phyloP scores from a whole-genome alignment of 129 eudicot species.

The Helianthus tuberosus region DNA sequence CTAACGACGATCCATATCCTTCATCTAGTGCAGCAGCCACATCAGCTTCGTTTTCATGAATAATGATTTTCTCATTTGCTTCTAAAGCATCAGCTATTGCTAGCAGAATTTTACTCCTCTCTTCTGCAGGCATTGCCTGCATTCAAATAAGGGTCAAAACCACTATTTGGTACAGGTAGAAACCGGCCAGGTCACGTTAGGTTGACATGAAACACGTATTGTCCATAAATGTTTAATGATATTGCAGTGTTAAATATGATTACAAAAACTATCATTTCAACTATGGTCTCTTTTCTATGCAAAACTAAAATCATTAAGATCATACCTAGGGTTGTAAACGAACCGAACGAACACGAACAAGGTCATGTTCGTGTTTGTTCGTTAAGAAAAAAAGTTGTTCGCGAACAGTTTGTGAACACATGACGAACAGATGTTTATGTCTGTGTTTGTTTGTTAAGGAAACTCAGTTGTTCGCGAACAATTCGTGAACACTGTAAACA shows the following conservation, averaged over 20 bases:
- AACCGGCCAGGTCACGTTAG: neutral
- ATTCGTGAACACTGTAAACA: too few relatives aligned
- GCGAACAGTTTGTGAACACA: too few relatives aligned
- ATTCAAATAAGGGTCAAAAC: slow-evolving; percentile 4
- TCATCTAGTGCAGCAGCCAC: slow-evolving; percentile 67
- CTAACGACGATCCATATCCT: slow-evolving; percentile 76
- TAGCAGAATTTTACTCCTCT: slow-evolving; percentile 72
- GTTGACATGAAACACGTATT: neutral
- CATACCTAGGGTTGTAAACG: too few relatives aligned
- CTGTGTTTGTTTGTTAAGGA: too few relatives aligned
- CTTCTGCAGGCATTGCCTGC: slow-evolving; percentile 85
- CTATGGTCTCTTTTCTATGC: neutral
- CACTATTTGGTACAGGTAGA: neutral
- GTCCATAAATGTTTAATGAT: neutral
- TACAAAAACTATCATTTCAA: neutral
- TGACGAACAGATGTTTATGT: too few relatives aligned
- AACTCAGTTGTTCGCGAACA: too few relatives aligned
- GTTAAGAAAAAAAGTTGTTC: too few relatives aligned
- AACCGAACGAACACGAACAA: too few relatives aligned
- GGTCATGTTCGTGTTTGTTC: too few relatives aligned
- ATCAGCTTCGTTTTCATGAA: slow-evolving; percentile 81
- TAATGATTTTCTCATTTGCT: slow-evolving; percentile 60
- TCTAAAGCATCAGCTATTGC: slow-evolving; percentile 89
- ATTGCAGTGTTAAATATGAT: neutral
- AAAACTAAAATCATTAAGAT: neutral